Percentiles rank a stretch among this genome's conserved stretches.
Evolutionary conservation across 2,329 filamentous ascomycete genomes (phyloP).

Genomic region (Penicillium sp.): DNA sequence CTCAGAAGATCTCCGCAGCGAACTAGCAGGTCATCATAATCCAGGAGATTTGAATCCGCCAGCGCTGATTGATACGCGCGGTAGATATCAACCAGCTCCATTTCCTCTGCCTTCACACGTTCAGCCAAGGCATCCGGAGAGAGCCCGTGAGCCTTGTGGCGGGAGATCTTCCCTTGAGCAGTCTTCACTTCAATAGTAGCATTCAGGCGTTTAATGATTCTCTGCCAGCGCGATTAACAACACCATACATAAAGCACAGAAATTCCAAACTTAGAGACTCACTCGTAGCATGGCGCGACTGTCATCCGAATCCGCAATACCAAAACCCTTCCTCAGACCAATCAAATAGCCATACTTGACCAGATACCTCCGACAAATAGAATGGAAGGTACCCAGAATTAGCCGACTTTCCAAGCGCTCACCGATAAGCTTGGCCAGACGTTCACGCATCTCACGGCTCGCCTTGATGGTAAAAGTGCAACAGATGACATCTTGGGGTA

Average conservation of each 20-base stretch:
- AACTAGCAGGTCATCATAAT: constrained; percentile 90
- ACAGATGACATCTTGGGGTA: constrained; percentile 85
- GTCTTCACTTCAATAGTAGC: constrained; percentile 66
- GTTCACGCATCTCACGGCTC: constrained; percentile 86
- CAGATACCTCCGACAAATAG: constrained; percentile 82
- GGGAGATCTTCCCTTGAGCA: constrained; percentile 72
- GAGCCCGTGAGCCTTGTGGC: constrained; percentile 58
- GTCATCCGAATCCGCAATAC: constrained; percentile 84
- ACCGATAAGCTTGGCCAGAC: constrained; percentile 79
- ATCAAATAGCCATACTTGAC: constrained; percentile 80
- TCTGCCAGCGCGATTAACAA: constrained; percentile 33
- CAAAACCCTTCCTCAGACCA: constrained; percentile 77
- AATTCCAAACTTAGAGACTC: constrained; percentile 2
- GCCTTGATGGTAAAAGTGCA: constrained; percentile 98
- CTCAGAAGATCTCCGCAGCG: constrained; percentile 77
- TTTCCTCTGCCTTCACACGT: constrained; percentile 48
- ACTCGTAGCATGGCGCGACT: constrained; percentile 71
- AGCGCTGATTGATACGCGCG: constrained; percentile 76
- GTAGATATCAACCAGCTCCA: constrained; percentile 68
- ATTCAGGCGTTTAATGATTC: constrained; percentile 74
- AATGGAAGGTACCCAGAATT: constrained; percentile 91
- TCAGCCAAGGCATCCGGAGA: constrained; percentile 44
- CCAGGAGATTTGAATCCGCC: constrained; percentile 73
- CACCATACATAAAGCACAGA: not conserved
- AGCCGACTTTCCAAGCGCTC: constrained; percentile 71